Evolutionary conservation across 208 protist species (phyloP).

Genomic region (Jaenimonas drosophilae): DNA sequence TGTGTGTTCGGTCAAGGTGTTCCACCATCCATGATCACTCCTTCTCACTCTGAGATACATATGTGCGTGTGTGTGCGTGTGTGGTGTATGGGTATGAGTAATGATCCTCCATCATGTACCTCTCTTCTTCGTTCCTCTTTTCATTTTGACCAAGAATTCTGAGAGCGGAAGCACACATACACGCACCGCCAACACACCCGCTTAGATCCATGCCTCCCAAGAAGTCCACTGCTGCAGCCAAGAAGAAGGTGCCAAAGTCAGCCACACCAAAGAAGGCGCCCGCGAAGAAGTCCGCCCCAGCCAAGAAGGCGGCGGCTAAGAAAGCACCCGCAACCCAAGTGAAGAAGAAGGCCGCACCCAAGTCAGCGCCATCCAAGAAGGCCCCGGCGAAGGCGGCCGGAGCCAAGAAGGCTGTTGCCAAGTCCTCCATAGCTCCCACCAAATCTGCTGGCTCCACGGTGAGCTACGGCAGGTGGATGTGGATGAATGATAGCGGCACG

Average conservation of each 20-base stretch:
- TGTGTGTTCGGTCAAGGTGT: no score
- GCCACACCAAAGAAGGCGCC: slow-evolving; percentile 5
- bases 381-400: slow-evolving; percentile 1
- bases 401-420: background rate
- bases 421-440: slow-evolving; percentile 2
- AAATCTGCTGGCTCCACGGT: slow-evolving; percentile 7
- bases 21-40: no score
- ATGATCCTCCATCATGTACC: no score
- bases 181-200: no score
- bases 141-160: no score
- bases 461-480: slow-evolving; percentile 11
- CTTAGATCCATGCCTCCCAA: no score
- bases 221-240: slow-evolving; percentile 5
- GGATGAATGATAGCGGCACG: slow-evolving; percentile 7
- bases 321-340: slow-evolving; percentile 3
- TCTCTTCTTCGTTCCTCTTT: no score
- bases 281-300: slow-evolving; percentile 1
- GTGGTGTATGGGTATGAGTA: no score
- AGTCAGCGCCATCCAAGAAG: slow-evolving; percentile 4
- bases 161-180: no score
- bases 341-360: slow-evolving; percentile 1
- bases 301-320: slow-evolving; percentile 10
- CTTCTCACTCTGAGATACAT: no score
- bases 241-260: slow-evolving; percentile 11
- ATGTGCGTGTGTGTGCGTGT: no score